Percentiles rank a stretch among this genome's conserved stretches.
These are phyloP conservation scores for Aspergillus sp. DNA, from an alignment of 2,329 filamentous ascomycete genomes.

Conservation along the genomic window DNA sequence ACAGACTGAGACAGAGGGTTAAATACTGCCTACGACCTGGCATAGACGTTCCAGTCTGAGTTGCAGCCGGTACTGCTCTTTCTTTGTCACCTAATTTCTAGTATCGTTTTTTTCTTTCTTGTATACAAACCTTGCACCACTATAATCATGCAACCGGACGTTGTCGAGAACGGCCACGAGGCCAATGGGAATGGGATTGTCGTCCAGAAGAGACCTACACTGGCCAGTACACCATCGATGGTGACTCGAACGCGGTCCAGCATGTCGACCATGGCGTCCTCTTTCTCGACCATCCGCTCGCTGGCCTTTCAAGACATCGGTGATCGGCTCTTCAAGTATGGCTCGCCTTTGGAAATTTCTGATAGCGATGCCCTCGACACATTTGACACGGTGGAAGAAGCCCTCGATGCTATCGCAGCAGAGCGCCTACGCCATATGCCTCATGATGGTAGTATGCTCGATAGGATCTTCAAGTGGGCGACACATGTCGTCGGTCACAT, in stretches of 20 bases:
- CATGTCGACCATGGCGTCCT: neutral
- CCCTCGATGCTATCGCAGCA: neutral
- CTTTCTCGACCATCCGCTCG: neutral
- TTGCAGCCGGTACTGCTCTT: neutral
- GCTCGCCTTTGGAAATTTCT: neutral
- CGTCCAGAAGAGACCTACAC: neutral
- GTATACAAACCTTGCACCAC: neutral
- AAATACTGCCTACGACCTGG: neutral
- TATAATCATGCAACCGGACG: neutral
- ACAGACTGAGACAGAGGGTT: neutral
- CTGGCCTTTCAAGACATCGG: neutral
- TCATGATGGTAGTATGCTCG: constrained; percentile 1
- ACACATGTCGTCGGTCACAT: neutral
- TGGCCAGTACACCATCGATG: neutral
- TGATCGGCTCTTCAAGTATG: neutral
- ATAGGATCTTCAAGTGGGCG: constrained; percentile 1
- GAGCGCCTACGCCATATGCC: constrained; percentile 3
- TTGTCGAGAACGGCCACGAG: neutral
- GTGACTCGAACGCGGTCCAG: neutral
- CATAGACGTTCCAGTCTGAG: neutral
- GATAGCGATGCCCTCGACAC: neutral
- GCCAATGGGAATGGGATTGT: neutral
- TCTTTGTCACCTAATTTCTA: neutral
- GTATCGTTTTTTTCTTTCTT: neutral
- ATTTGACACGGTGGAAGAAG: neutral